phyloP scores from a whole-genome alignment of 139 green algal genomes.

The Volvox reticuliferus region DNA sequence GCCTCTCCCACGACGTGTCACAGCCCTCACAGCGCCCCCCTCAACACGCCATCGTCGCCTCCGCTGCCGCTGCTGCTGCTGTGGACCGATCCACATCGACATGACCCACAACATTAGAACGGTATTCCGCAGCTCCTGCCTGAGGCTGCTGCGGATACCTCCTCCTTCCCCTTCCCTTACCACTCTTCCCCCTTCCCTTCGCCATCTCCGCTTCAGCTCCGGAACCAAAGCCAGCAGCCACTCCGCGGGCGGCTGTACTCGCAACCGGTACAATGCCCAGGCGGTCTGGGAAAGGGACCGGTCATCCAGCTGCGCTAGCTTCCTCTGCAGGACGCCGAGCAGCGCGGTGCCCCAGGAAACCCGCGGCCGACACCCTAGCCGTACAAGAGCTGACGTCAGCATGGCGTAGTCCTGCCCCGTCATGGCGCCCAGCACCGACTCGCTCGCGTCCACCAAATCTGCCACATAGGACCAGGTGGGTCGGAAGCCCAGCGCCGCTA shows the following conservation, averaged over 20 bases:
- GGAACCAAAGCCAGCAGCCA: not conserved
- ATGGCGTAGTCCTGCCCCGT: constrained; percentile 26
- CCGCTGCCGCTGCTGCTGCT: constrained; percentile 1
- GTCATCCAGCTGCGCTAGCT: not conserved
- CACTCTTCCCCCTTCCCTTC: not conserved
- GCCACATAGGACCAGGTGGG: constrained; percentile 27
- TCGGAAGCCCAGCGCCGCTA: constrained; percentile 35
- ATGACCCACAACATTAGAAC: constrained; percentile 26
- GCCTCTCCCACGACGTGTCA: not conserved
- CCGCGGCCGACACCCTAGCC: not conserved
- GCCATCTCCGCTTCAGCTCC: not conserved
- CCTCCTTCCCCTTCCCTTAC: not conserved
- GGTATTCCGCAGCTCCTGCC: not conserved
- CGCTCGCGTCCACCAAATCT: not conserved
- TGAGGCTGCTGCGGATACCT: not conserved
- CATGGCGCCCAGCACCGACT: not conserved
- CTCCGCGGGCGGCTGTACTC: constrained; percentile 29
- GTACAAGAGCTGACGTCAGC: not conserved
- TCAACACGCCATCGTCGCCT: not conserved
- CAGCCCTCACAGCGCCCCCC: not conserved
- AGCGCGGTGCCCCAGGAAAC: not conserved
- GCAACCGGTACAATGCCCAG: constrained; percentile 27
- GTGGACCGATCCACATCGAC: constrained; percentile 2
- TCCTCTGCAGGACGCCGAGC: constrained; percentile 5
- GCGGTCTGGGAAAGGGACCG: not conserved